These are phyloP conservation scores for Ophiostoma perfectum DNA, from an alignment of 2,329 filamentous ascomycete species.

Conservation along the genomic window DNA sequence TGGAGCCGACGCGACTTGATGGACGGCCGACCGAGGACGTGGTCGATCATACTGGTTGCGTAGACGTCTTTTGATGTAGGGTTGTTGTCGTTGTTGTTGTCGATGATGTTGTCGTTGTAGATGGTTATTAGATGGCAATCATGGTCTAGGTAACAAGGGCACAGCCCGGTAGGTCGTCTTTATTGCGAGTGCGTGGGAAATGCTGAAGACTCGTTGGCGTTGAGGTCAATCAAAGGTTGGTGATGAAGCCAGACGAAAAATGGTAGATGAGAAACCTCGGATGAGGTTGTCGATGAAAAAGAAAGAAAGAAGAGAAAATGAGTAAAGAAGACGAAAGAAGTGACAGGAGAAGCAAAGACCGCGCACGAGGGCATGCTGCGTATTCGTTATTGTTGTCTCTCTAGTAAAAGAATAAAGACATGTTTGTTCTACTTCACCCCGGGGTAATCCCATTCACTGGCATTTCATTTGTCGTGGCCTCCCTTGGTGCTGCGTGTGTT, in stretches of 20 bases:
- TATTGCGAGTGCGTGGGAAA: not conserved
- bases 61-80: not conserved
- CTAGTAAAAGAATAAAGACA: not conserved
- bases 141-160: not conserved
- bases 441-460: not conserved
- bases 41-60: constrained; percentile 59
- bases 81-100: not conserved
- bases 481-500: not conserved
- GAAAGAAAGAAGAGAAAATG: constrained; percentile 1
- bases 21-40: constrained; percentile 86
- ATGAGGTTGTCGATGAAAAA: not conserved
- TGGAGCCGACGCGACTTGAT: constrained; percentile 88
- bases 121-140: not conserved
- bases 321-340: not conserved
- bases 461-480: not conserved
- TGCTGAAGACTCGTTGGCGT: not conserved
- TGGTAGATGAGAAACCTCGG: not conserved
- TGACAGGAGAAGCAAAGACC: constrained; percentile 11
- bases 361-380: not conserved
- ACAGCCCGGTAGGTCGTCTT: not conserved
- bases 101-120: not conserved
- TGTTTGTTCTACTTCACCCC: constrained; percentile 1
- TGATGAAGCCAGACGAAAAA: not conserved
- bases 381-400: not conserved
- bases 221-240: not conserved